These are phyloP conservation scores for Saccharata proteae DNA, from an alignment of 2,329 filamentous ascomycete species.

Conservation along the genomic window DNA sequence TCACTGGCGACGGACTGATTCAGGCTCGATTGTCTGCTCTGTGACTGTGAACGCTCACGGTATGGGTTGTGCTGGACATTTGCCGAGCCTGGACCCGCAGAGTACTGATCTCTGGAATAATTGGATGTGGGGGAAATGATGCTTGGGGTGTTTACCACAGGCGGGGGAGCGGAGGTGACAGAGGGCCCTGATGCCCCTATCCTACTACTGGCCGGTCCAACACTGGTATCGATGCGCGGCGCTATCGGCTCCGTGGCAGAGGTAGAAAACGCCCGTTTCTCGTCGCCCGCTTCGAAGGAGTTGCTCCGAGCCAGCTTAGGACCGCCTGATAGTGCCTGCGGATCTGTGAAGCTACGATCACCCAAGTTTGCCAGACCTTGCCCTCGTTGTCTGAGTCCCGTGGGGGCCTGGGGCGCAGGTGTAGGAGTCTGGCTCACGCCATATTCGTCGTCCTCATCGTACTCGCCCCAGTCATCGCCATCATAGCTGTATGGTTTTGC, in stretches of 20 bases:
- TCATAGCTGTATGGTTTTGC: conserved; percentile 80
- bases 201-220: too few species aligned
- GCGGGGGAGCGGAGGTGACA: too few species aligned
- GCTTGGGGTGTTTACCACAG: too few species aligned
- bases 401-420: conserved; percentile 27
- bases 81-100: too few species aligned
- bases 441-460: conserved; percentile 44
- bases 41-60: conserved; percentile 10
- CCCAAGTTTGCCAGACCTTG: conserved; percentile 15
- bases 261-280: conserved; percentile 37
- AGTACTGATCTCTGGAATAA: too few species aligned
- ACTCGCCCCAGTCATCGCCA: conserved; percentile 82
- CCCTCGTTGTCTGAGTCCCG: conserved; percentile 31
- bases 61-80: conserved; percentile 9
- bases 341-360: conserved; percentile 29
- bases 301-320: conserved; percentile 24
- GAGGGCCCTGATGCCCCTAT: too few species aligned
- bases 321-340: conserved; percentile 15
- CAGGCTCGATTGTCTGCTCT: conserved; percentile 16
- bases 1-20: conserved; percentile 21
- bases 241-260: conserved; percentile 9
- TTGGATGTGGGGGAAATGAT: too few species aligned
- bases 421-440: conserved; percentile 37
- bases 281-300: conserved; percentile 45
- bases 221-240: conserved; percentile 4